Evolutionary conservation across 768 basidiomycete genomes (phyloP).

Genomic region (Sporobolomyces pararoseus): DNA sequence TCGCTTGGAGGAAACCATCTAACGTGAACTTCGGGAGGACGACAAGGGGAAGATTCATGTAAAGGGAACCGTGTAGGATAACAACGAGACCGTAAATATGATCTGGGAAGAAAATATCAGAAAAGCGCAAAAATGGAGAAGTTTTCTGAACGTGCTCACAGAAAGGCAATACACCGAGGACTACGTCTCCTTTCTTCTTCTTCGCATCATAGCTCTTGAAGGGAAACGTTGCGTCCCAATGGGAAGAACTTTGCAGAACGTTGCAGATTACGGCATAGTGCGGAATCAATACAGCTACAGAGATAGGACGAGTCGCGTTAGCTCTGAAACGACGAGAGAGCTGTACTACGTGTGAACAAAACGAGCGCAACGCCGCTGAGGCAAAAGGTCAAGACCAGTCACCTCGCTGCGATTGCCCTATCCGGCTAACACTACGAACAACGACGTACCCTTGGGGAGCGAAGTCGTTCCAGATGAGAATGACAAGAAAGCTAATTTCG

Average conservation of each 20-base stretch:
- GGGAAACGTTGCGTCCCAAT: neutral
- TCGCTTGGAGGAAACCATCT: constrained; percentile 14
- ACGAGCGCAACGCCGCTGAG: too few species aligned
- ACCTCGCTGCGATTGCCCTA: too few species aligned
- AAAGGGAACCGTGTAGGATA: constrained; percentile 21
- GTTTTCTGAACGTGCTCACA: too few species aligned
- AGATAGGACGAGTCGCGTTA: neutral
- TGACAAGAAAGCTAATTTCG: constrained; percentile 25
- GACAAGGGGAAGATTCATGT: constrained; percentile 20
- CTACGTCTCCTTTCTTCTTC: constrained; percentile 26
- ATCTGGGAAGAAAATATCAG: neutral
- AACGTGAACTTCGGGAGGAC: constrained; percentile 19
- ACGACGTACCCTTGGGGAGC: too few species aligned
- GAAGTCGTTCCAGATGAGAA: constrained; percentile 37
- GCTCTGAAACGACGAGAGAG: too few species aligned
- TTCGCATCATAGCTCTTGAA: constrained; percentile 7
- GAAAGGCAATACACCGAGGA: constrained; percentile 26
- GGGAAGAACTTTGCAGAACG: neutral
- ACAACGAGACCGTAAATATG: constrained; percentile 39
- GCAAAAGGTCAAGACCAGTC: too few species aligned
- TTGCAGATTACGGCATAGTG: constrained; percentile 34
- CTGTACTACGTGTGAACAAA: too few species aligned
- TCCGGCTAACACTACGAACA: too few species aligned
- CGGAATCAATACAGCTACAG: constrained; percentile 34
- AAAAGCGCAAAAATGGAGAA: too few species aligned